phyloP scores from a whole-genome alignment of 352 stramenopile genomes.

The Globisporangium megalacanthum region DNA sequence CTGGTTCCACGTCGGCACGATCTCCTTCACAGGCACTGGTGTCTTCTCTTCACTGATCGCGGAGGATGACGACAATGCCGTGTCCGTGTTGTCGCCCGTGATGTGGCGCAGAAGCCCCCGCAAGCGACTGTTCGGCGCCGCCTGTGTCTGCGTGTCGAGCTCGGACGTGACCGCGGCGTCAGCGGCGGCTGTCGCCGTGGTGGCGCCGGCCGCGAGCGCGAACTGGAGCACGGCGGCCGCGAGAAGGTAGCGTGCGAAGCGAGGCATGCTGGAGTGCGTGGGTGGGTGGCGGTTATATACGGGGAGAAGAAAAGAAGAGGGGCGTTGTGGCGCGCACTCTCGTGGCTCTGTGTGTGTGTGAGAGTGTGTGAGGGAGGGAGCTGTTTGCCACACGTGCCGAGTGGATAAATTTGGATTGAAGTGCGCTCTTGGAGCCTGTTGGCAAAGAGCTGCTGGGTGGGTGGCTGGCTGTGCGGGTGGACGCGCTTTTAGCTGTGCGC shows the following conservation, averaged over 20 bases:
- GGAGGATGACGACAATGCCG: background rate
- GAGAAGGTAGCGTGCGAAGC: conserved; percentile 19
- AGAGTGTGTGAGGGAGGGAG: background rate
- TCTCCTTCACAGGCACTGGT: conserved; percentile 26
- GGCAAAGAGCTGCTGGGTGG: background rate
- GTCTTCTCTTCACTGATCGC: conserved; percentile 6
- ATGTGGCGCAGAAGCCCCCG: conserved; percentile 35
- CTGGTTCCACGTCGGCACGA: conserved; percentile 31
- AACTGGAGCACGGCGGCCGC: conserved; percentile 13
- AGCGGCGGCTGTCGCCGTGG: conserved; percentile 3
- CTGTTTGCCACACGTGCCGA: conserved; percentile 1
- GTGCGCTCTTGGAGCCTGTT: background rate
- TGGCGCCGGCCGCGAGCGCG: conserved; percentile 1
- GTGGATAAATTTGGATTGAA: conserved; percentile 17
- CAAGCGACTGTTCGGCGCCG: conserved; percentile 21
- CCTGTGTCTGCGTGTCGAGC: conserved; percentile 17
- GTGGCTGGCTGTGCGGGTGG: background rate
- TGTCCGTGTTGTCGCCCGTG: conserved; percentile 7
- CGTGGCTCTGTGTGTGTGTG: background rate
- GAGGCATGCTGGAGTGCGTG: conserved; percentile 9
- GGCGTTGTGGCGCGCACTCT: too few species aligned
- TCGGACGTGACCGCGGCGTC: background rate
- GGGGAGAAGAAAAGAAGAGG: background rate
- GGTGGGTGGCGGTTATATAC: conserved; percentile 5
- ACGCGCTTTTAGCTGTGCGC: background rate